phyloP scores from a whole-genome alignment of 2,329 filamentous ascomycete genomes.

The Pseudomassariella vexata region DNA sequence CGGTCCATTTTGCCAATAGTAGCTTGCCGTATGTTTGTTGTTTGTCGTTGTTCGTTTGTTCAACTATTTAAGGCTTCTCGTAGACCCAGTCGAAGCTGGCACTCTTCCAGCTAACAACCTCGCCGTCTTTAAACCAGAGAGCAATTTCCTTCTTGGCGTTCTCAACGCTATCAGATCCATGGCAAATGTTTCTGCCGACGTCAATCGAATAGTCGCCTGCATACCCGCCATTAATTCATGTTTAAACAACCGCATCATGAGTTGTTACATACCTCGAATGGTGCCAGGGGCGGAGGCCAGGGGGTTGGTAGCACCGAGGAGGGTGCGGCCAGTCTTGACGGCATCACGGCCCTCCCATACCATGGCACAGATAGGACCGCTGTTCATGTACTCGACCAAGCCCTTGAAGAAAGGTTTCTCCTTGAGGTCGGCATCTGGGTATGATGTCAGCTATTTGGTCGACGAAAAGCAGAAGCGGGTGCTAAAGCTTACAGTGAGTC shows the following conservation, averaged over 20 bases:
- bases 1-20: too few relatives aligned
- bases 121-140: constrained; percentile 92
- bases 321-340: constrained; percentile 95
- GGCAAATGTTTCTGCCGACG: constrained; percentile 98
- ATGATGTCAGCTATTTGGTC: constrained; percentile 20
- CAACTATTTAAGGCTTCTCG: constrained; percentile 71
- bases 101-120: constrained; percentile 79
- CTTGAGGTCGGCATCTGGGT: constrained; percentile 72
- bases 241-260: too few relatives aligned
- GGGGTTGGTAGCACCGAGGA: constrained; percentile 99
- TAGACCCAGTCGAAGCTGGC: constrained; percentile 92
- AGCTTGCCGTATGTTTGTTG: too few relatives aligned
- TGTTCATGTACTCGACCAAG: constrained; percentile 93
- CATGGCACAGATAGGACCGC: constrained; percentile 97
- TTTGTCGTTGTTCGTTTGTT: too few relatives aligned
- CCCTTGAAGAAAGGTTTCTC: constrained; percentile 96
- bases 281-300: constrained; percentile 90
- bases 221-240: constrained; percentile 35
- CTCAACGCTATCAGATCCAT: constrained; percentile 98
- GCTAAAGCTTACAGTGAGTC: constrained; percentile 74
- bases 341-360: constrained; percentile 98
- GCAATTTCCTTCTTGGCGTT: constrained; percentile 99
- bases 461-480: neutral
- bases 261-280: constrained; percentile 63
- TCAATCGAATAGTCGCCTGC: constrained; percentile 68